Percentiles rank a stretch among this genome's conserved stretches.
Evolutionary conservation across 1,284 basidiomycete genomes (phyloP).

Genomic region (Chiua sp.): DNA sequence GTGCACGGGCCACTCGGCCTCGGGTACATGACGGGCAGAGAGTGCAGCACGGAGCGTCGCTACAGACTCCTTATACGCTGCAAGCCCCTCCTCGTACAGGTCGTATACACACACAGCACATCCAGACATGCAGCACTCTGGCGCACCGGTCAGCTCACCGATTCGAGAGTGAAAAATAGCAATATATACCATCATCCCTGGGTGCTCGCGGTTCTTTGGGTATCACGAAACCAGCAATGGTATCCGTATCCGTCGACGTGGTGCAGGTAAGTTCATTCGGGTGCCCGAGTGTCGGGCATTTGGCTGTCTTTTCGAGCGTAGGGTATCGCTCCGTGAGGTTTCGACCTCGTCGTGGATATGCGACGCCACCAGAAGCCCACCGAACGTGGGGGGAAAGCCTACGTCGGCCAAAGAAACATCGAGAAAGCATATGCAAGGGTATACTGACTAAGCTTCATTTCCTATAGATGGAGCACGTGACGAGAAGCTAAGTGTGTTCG

Average conservation of each 20-base stretch:
- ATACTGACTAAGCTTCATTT: too few relatives aligned
- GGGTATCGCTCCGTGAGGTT: slow-evolving; percentile 58
- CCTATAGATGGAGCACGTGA: neutral
- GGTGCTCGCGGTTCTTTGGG: slow-evolving; percentile 66
- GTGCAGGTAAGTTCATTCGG: neutral
- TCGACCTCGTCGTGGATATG: slow-evolving; percentile 40
- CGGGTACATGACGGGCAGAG: slow-evolving; percentile 52
- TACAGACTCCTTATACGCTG: slow-evolving; percentile 67
- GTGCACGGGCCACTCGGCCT: slow-evolving; percentile 67
- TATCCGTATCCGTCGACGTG: slow-evolving; percentile 25
- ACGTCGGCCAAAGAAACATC: slow-evolving; percentile 11
- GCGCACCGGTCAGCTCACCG: neutral
- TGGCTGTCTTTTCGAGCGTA: slow-evolving; percentile 58
- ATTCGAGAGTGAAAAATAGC: neutral
- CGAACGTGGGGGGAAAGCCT: slow-evolving; percentile 6
- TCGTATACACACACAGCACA: slow-evolving; percentile 91
- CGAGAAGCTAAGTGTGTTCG: too few relatives aligned
- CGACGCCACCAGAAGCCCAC: slow-evolving; percentile 6
- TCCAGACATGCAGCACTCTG: slow-evolving; percentile 93
- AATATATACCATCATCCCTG: slow-evolving; percentile 57
- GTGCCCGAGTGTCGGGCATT: slow-evolving; percentile 36
- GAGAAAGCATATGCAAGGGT: neutral
- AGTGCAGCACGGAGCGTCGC: slow-evolving; percentile 58
- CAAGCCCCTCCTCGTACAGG: slow-evolving; percentile 79
- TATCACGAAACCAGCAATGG: slow-evolving; percentile 54